Conservation (phyloP, 2,329 filamentous ascomycete genomes). For the Albifimbria verrucaria region DNA sequence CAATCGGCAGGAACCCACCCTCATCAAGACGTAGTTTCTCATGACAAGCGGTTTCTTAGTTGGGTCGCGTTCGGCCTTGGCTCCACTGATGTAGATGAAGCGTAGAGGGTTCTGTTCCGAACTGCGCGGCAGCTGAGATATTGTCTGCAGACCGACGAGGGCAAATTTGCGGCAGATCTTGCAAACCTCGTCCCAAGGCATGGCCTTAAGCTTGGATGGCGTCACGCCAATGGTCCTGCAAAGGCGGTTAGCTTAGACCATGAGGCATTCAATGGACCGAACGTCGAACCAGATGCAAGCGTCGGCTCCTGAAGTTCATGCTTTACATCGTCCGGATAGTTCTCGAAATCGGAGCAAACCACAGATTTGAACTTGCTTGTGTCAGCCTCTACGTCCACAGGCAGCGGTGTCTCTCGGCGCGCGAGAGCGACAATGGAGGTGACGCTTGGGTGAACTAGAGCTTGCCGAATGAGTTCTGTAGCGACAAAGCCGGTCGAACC, state of each 20-base stretch:
- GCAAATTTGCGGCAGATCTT: conserved; percentile 37
- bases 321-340: conserved; percentile 37
- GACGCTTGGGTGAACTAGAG: conserved; percentile 30
- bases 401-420: conserved; percentile 29
- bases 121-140: conserved; percentile 23
- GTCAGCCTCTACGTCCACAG: conserved; percentile 21
- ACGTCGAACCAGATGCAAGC: conserved; percentile 46
- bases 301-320: conserved; percentile 35
- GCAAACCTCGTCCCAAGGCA: conserved; percentile 31
- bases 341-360: conserved; percentile 34
- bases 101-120: conserved; percentile 31
- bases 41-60: conserved; percentile 35
- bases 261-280: too few species aligned
- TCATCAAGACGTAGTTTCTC: conserved; percentile 39
- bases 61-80: conserved; percentile 39
- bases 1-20: conserved; percentile 30
- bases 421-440: conserved; percentile 38
- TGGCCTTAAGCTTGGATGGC: conserved; percentile 26
- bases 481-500: conserved; percentile 41
- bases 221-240: conserved; percentile 36
- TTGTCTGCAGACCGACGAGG: conserved; percentile 27
- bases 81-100: conserved; percentile 49
- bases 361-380: conserved; percentile 36
- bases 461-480: conserved; percentile 40
- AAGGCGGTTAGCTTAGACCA: too few species aligned